Conservation (phyloP, 768 basidiomycete species). For the Russula virescens region DNA sequence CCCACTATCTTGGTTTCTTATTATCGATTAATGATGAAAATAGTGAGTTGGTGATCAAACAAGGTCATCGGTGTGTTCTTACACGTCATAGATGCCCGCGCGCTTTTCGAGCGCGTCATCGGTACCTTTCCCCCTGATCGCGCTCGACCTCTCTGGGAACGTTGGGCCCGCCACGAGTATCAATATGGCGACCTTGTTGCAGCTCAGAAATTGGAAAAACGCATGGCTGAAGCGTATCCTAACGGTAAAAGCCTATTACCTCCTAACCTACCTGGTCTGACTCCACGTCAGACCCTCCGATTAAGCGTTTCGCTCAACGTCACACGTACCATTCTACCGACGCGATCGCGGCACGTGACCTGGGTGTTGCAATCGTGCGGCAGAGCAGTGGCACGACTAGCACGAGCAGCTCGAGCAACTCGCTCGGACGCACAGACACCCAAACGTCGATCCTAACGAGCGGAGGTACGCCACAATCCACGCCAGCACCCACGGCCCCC, state of each 20-base stretch:
- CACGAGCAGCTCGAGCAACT: conserved; percentile 15
- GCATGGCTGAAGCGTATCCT: conserved; percentile 84
- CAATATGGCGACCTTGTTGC: conserved; percentile 90
- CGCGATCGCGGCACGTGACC: conserved; percentile 82
- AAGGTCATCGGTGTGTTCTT: conserved; percentile 13
- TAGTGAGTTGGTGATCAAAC: conserved; percentile 45
- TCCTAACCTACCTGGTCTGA: neutral
- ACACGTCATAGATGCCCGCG: conserved; percentile 72
- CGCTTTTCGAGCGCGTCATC: conserved; percentile 88
- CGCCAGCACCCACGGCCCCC: conserved; percentile 31
- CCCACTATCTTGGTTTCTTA: conserved; percentile 87
- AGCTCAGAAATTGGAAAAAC: conserved; percentile 81
- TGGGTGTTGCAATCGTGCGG: conserved; percentile 63
- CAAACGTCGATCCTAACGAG: conserved; percentile 16
- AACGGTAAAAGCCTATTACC: conserved; percentile 46
- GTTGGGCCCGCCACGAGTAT: conserved; percentile 94
- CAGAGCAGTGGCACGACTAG: conserved; percentile 25
- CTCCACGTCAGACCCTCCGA: conserved; percentile 65
- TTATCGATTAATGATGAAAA: conserved; percentile 93
- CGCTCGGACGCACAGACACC: conserved; percentile 23
- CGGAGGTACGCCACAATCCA: conserved; percentile 34
- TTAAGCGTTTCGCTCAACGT: conserved; percentile 86
- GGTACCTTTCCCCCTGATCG: conserved; percentile 68
- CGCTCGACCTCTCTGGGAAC: conserved; percentile 87
- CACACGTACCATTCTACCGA: conserved; percentile 80